Evolutionary conservation across 2,329 filamentous ascomycete genomes (phyloP).

Genomic region (Aspergillus niger): DNA sequence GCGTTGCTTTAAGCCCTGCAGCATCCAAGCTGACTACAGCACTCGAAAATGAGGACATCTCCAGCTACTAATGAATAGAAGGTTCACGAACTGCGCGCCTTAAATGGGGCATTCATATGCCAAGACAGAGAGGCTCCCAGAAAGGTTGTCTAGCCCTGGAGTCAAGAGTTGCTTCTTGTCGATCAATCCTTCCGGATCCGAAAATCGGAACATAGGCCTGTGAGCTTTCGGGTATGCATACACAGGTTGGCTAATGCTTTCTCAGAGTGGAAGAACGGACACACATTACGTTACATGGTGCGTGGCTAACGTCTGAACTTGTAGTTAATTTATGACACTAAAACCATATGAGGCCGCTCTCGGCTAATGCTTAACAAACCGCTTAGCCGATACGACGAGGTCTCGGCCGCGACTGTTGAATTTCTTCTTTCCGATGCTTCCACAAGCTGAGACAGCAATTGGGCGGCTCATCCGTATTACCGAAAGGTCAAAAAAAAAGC

Average conservation of each 20-base stretch:
- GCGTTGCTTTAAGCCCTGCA: not conserved
- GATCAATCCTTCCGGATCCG: constrained; percentile 11
- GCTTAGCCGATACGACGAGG: not conserved
- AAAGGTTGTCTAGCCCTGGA: not conserved
- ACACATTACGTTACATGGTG: not conserved
- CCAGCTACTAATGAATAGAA: not conserved
- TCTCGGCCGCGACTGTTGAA: not conserved
- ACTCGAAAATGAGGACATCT: not conserved
- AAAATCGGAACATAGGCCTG: not conserved
- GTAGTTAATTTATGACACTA: not conserved
- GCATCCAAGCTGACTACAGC: not conserved
- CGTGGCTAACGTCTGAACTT: not conserved
- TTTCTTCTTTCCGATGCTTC: not conserved
- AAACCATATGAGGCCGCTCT: not conserved
- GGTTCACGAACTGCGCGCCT: not conserved
- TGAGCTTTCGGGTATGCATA: not conserved
- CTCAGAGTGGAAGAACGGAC: not conserved
- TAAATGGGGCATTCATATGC: not conserved
- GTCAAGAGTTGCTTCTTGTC: not conserved
- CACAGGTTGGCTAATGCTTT: not conserved
- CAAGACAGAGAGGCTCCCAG: not conserved
- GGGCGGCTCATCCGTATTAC: not conserved
- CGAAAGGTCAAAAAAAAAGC: not conserved
- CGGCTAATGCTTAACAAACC: not conserved
- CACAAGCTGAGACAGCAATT: not conserved